Base-by-base conservation (phyloP, 306 rosid genomes). In the Begonia masoniana region DNA sequence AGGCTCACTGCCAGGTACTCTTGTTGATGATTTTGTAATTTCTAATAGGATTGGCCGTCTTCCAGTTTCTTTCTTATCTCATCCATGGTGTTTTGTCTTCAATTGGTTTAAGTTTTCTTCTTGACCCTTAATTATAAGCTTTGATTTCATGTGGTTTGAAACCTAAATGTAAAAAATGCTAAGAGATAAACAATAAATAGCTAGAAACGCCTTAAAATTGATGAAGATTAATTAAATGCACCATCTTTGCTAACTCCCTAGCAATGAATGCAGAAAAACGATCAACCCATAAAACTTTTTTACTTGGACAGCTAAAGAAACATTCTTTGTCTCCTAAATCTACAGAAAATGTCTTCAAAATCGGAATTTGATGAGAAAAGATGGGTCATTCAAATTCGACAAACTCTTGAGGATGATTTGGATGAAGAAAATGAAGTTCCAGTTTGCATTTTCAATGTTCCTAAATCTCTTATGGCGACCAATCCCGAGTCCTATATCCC, bases 361-460 rank as follows among this genome's bases (percentile, higher is more conserved):
- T 56, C 79, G 17, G 49, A 35, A 51, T 75, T 74, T 62, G 89
- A 84, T 53, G 97, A 84, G 65, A 58, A 13, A 0, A 41, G 51
- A 59, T 88, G 95, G 93, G 79, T 84, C 35, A 77, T 68, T 55
- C 74, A 79, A 45, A 73, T 88, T 47, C 60, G 88, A 0, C 74
- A 55, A 66, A 75, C 82, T 35, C 74, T 87, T 0, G 87, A 82
- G 50, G 84, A 79, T 61, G 84, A 75, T 49, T 56, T 42, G 11
- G 93, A 84, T n/a, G 78, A 84, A 0, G 82, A 76, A 47, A 36
- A 7, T 6, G 78, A 76, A 47, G 43, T 64, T 39, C 58, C 73
- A 0, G 95, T 81, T 3, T 68, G 74, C 64, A 75, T 88, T 41
- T 88, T 79, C 84, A 75, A 73, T 46, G 97, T 64, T 55, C 74